These are phyloP conservation scores for Sporisorium iseilematis-ciliati DNA, from an alignment of 1,284 basidiomycete species.

Conservation along the genomic window DNA sequence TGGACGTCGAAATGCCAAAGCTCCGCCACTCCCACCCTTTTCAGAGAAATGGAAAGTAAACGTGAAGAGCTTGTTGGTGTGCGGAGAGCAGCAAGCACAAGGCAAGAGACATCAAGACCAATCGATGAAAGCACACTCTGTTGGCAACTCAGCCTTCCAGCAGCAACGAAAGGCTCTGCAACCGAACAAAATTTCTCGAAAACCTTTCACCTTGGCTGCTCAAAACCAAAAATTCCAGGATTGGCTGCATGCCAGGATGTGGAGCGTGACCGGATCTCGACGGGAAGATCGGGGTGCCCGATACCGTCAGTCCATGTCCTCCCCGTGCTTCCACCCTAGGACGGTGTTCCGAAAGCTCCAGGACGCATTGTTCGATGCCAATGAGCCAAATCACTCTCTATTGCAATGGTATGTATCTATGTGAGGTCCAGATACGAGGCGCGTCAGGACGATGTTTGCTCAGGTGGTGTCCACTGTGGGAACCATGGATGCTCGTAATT, in stretches of 20 bases:
- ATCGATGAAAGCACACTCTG: background rate
- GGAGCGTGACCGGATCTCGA: constrained; percentile 27
- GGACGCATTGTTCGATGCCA: too few species aligned
- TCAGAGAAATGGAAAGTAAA: background rate
- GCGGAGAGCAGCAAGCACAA: background rate
- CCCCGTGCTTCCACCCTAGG: background rate
- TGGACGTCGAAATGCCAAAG: background rate
- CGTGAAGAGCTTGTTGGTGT: background rate
- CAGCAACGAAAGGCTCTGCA: too few species aligned
- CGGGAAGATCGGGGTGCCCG: background rate
- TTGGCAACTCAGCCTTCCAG: background rate
- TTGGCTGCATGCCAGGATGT: background rate
- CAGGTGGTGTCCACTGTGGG: constrained; percentile 18
- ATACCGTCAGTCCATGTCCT: background rate
- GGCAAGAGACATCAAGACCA: background rate
- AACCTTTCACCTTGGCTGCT: background rate
- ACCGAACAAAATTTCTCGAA: constrained; percentile 1
- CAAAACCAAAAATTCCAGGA: constrained; percentile 2
- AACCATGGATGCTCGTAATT: constrained; percentile 41
- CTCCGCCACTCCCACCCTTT: background rate
- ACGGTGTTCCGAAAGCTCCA: background rate
- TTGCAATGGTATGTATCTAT: constrained; percentile 6
- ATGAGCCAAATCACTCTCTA: background rate
- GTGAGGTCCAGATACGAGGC: background rate
- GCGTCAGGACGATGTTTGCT: background rate